A percentile compares a stretch with the other conserved stretches of the same genome.
Conservation (phyloP, 371 early-diverging fungal species). For the Sporodiniella umbellata region DNA sequence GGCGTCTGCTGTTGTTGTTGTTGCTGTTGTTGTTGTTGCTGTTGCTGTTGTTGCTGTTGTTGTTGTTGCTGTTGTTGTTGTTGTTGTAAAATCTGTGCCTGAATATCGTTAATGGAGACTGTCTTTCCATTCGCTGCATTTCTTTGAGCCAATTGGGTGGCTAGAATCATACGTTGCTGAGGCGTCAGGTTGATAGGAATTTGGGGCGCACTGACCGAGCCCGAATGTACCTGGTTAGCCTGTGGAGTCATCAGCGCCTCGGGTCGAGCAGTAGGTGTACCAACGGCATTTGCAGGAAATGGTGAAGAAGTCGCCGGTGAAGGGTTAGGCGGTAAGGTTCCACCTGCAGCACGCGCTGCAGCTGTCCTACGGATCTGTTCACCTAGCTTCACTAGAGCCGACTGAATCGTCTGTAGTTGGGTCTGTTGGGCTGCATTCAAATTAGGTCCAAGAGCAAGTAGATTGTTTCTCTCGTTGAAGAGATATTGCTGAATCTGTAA, state of each 20-base stretch:
- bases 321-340: not conserved
- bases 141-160: slow-evolving; percentile 23
- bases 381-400: slow-evolving; percentile 13
- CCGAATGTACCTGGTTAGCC: slow-evolving; percentile 10
- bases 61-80: slow-evolving; percentile 23
- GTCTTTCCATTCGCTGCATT: slow-evolving; percentile 6
- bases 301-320: not conserved
- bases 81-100: slow-evolving; percentile 4
- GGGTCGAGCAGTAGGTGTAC: no score
- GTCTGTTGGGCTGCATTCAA: slow-evolving; percentile 15
- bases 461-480: slow-evolving; percentile 16
- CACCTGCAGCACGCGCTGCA: not conserved
- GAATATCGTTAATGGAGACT: slow-evolving; percentile 12
- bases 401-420: slow-evolving; percentile 20
- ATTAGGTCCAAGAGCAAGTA: slow-evolving; percentile 14
- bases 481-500: slow-evolving; percentile 22
- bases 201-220: slow-evolving; percentile 7
- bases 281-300: not conserved
- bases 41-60: slow-evolving; percentile 27
- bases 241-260: not conserved
- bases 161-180: slow-evolving; percentile 21
- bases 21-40: no score
- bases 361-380: slow-evolving; percentile 21
- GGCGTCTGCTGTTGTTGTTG: no score
- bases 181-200: slow-evolving; percentile 25